Evolutionary conservation across 495 filamentous ascomycete genomes (phyloP).

Genomic region (Penicillium verhagenii): DNA sequence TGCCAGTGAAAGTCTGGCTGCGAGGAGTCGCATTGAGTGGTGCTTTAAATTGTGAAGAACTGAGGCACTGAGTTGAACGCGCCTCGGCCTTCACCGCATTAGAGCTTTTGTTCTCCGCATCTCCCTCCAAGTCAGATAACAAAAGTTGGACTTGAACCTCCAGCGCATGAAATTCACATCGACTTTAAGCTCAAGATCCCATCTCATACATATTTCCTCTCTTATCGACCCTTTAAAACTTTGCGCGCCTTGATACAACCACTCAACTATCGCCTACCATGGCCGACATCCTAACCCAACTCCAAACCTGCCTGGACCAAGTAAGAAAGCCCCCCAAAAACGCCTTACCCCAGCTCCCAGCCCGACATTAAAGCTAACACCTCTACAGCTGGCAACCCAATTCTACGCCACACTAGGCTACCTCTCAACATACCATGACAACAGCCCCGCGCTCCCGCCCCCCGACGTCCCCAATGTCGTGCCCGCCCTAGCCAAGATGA

Average conservation of each 20-base stretch:
- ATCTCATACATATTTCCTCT: not conserved
- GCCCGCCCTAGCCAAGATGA: slow-evolving; percentile 41
- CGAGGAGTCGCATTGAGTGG: slow-evolving; percentile 25
- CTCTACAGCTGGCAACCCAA: slow-evolving; percentile 73
- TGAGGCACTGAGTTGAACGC: too few relatives aligned
- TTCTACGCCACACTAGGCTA: slow-evolving; percentile 86
- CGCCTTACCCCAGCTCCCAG: not conserved
- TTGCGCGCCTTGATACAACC: too few relatives aligned
- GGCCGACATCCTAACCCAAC: slow-evolving; percentile 88
- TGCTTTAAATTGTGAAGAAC: too few relatives aligned
- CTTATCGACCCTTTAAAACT: too few relatives aligned
- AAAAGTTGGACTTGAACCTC: too few relatives aligned
- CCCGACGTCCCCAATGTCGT: slow-evolving; percentile 56
- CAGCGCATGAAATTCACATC: slow-evolving; percentile 9
- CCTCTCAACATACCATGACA: slow-evolving; percentile 76
- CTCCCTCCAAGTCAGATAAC: too few relatives aligned
- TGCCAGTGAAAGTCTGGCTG: slow-evolving; percentile 4
- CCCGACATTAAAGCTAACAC: slow-evolving; percentile 5
- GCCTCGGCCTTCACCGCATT: slow-evolving; percentile 31
- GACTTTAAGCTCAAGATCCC: too few relatives aligned
- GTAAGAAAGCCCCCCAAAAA: slow-evolving; percentile 38
- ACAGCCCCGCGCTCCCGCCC: slow-evolving; percentile 60
- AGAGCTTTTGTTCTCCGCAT: slow-evolving; percentile 31
- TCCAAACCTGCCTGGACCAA: slow-evolving; percentile 93
- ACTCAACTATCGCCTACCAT: slow-evolving; percentile 45